A percentile compares a stretch with the other conserved stretches of the same genome.
Evolutionary conservation across 768 basidiomycete genomes (phyloP).

Genomic region (Tricholoma sp.): DNA sequence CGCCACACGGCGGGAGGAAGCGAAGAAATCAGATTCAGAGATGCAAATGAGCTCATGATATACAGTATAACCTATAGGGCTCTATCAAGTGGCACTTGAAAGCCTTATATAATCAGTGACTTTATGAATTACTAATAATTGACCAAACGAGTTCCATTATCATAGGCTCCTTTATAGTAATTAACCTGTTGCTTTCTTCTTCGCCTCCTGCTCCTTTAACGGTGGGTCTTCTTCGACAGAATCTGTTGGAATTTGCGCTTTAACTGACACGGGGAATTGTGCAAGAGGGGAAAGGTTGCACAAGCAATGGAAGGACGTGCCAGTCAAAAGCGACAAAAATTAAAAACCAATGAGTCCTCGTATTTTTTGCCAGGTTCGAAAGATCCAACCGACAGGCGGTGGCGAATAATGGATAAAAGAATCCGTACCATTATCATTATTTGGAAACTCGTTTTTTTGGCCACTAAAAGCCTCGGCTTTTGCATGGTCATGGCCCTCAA

Average conservation of each 20-base stretch:
- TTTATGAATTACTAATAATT: too few relatives aligned
- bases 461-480: slow-evolving; percentile 15
- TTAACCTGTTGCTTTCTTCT: slow-evolving; percentile 49
- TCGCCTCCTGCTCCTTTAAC: slow-evolving; percentile 37
- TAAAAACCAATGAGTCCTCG: slow-evolving; percentile 66
- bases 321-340: slow-evolving; percentile 37
- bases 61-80: not conserved
- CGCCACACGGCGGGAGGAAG: slow-evolving; percentile 13
- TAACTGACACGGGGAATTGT: slow-evolving; percentile 21
- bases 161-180: slow-evolving; percentile 14
- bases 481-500: slow-evolving; percentile 57
- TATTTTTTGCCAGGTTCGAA: slow-evolving; percentile 62
- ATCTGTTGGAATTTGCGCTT: slow-evolving; percentile 19
- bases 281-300: slow-evolving; percentile 13
- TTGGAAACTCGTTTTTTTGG: slow-evolving; percentile 2
- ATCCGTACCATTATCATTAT: slow-evolving; percentile 69
- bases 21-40: slow-evolving; percentile 10
- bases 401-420: slow-evolving; percentile 57
- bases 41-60: slow-evolving; percentile 4
- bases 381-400: slow-evolving; percentile 60
- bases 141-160: slow-evolving; percentile 11
- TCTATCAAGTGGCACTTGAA: not conserved
- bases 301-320: slow-evolving; percentile 38
- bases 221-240: slow-evolving; percentile 21
- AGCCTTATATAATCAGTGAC: slow-evolving; percentile 5